phyloP scores from a whole-genome alignment of 2,329 filamentous ascomycete genomes.

The Paecilomyces sp. region DNA sequence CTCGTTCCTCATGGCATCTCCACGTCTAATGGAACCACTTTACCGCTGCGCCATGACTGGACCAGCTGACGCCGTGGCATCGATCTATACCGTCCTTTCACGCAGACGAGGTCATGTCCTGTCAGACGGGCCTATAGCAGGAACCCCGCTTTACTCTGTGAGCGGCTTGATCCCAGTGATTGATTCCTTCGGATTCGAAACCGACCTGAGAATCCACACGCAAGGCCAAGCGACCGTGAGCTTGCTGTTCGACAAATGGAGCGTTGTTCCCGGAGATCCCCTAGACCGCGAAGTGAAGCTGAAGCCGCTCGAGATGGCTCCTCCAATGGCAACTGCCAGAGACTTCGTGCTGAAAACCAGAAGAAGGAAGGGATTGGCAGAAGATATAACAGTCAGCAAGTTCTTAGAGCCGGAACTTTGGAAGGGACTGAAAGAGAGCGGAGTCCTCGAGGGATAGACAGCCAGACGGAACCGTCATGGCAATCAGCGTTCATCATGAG shows the following conservation, averaged over 20 bases:
- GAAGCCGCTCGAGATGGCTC: conserved; percentile 78
- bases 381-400: conserved; percentile 92
- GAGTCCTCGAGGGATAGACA: conserved; percentile 61
- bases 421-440: conserved; percentile 78
- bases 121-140: conserved; percentile 87
- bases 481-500: not conserved
- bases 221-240: conserved; percentile 86
- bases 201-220: conserved; percentile 90
- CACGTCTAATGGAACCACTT: conserved; percentile 91
- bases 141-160: conserved; percentile 88
- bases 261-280: conserved; percentile 89
- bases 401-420: conserved; percentile 95
- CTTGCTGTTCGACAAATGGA: conserved; percentile 93
- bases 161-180: conserved; percentile 90
- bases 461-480: not conserved
- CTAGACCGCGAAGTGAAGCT: conserved; percentile 80
- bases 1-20: conserved; percentile 94
- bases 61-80: conserved; percentile 78
- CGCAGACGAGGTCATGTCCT: conserved; percentile 86
- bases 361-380: conserved; percentile 83
- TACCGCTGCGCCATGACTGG: conserved; percentile 92
- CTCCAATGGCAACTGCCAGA: conserved; percentile 78
- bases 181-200: conserved; percentile 96
- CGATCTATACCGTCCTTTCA: conserved; percentile 86
- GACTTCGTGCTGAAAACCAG: conserved; percentile 97